A percentile compares a stretch with the other conserved stretches of the same genome.
Evolutionary conservation across 306 rosid genomes (phyloP).

Genomic region (Fragaria vesca): DNA sequence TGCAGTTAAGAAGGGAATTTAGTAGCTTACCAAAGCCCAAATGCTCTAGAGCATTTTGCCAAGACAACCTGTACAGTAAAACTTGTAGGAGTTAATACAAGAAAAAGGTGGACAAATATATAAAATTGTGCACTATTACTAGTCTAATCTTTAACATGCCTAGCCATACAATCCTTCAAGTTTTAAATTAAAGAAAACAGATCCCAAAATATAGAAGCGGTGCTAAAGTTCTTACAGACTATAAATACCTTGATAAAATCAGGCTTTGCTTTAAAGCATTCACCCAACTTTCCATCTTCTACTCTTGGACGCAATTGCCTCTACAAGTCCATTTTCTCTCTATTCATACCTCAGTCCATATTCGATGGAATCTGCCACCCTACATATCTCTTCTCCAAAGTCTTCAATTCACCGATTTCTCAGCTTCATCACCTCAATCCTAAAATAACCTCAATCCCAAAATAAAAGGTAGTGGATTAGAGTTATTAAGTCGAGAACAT

Average conservation of each 20-base stretch:
- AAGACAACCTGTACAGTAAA: constrained; percentile 76
- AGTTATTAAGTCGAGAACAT: no score
- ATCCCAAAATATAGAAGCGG: neutral
- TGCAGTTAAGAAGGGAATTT: constrained; percentile 1
- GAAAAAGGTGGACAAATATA: neutral
- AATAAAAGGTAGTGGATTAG: no score
- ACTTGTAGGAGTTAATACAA: constrained; percentile 20
- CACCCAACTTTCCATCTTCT: constrained; percentile 64
- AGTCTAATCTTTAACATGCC: constrained; percentile 62
- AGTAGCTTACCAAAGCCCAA: constrained; percentile 91
- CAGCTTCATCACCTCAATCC: no score
- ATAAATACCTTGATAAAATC: constrained; percentile 75
- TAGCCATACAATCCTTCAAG: constrained; percentile 34
- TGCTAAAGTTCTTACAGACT: constrained; percentile 1
- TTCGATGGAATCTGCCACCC: no score
- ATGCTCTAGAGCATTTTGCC: constrained; percentile 85
- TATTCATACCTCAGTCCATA: constrained; percentile 18
- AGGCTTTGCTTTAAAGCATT: constrained; percentile 75
- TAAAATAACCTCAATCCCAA: no score
- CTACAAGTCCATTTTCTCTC: constrained; percentile 92
- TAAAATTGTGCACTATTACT: neutral
- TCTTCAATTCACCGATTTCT: no score
- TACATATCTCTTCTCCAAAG: no score
- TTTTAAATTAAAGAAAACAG: constrained; percentile 16
- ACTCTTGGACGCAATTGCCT: constrained; percentile 78